phyloP scores from a whole-genome alignment of 176 grass and related monocot genomes.

The Lolium perenne region DNA sequence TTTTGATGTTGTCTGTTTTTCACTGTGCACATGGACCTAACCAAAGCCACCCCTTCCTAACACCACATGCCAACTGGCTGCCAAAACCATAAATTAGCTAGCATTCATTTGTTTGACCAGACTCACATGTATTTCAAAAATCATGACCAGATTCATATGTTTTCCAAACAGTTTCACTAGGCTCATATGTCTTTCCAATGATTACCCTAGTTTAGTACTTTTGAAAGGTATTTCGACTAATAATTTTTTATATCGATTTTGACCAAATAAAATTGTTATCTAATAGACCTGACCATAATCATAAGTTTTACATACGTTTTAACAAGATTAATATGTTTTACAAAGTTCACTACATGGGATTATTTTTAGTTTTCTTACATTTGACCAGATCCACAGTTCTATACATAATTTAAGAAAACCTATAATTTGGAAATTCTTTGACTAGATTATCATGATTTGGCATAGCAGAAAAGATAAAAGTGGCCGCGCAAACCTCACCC shows the following conservation, averaged over 20 bases:
- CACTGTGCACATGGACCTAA: constrained; percentile 63
- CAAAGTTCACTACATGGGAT: not conserved
- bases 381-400: not conserved
- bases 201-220: not conserved
- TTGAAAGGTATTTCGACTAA: not conserved
- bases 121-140: not conserved
- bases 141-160: not conserved
- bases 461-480: not conserved
- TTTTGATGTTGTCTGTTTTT: constrained; percentile 43
- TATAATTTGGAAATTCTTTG: not conserved
- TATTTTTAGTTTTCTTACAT: not conserved
- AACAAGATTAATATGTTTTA: not conserved
- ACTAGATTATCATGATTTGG: not conserved
- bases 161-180: not conserved
- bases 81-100: constrained; percentile 28
- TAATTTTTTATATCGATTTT: not conserved
- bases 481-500: too few relatives aligned
- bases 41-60: constrained; percentile 38
- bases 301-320: not conserved
- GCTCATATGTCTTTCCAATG: not conserved
- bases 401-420: not conserved
- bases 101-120: constrained; percentile 40
- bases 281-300: not conserved
- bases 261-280: not conserved
- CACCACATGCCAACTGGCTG: constrained; percentile 52